phyloP scores from a whole-genome alignment of 2,329 filamentous ascomycete genomes.

The Colletotrichum kahawae region DNA sequence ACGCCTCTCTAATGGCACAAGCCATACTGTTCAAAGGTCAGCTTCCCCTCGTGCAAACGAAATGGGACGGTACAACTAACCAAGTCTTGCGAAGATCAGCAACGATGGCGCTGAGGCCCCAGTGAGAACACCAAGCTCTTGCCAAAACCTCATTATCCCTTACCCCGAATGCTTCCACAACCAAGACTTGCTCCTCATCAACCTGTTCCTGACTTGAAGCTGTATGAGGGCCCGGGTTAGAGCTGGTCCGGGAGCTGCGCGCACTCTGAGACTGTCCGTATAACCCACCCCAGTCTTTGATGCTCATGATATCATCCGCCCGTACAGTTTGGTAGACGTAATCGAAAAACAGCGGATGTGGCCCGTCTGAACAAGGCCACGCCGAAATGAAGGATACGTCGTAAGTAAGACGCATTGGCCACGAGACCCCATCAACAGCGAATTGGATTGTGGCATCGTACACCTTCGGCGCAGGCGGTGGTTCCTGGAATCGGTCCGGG shows the following conservation, averaged over 20 bases:
- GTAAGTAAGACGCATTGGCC: constrained; percentile 66
- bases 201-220: constrained; percentile 39
- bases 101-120: constrained; percentile 74
- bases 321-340: constrained; percentile 65
- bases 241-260: constrained; percentile 33
- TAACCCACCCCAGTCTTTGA: constrained; percentile 68
- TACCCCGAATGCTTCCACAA: constrained; percentile 75
- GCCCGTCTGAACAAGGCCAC: constrained; percentile 67
- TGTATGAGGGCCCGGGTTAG: constrained; percentile 30
- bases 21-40: constrained; percentile 57
- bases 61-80: constrained; percentile 42
- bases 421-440: constrained; percentile 66
- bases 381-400: constrained; percentile 71
- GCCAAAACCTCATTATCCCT: constrained; percentile 78
- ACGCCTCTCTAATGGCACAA: constrained; percentile 77
- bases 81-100: constrained; percentile 73
- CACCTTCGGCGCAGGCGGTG: constrained; percentile 41
- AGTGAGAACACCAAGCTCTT: constrained; percentile 78
- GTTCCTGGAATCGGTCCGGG: constrained; percentile 27
- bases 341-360: constrained; percentile 75
- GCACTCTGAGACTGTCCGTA: constrained; percentile 36
- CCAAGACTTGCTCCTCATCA: constrained; percentile 70
- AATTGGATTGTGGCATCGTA: constrained; percentile 69
- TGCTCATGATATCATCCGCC: constrained; percentile 68
- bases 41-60: background rate